Conservation (phyloP, 768 basidiomycete species). For the Leucosporidium creatinivorum region DNA sequence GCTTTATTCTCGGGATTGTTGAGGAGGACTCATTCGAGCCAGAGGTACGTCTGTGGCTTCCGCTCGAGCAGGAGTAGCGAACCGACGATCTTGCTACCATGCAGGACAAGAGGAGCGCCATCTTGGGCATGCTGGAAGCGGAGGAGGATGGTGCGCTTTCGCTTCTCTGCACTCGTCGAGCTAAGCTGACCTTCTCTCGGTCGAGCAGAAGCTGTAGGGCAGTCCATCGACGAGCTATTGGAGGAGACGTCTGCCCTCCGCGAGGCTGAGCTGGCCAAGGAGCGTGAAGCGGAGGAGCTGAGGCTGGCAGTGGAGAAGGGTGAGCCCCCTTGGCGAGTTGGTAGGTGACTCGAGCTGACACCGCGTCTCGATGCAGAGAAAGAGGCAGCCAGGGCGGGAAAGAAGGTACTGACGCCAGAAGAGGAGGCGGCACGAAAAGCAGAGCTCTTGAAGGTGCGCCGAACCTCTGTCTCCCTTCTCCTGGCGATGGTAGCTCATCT, state of each 20-base stretch:
- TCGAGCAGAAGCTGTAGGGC: constrained; percentile 7
- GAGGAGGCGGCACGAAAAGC: constrained; percentile 21
- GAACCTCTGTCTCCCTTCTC: background rate
- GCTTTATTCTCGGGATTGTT: constrained; percentile 13
- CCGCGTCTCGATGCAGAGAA: background rate
- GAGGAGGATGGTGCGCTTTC: constrained; percentile 24
- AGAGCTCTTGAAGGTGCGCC: constrained; percentile 12
- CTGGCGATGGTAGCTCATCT: too few relatives aligned
- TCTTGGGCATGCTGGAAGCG: constrained; percentile 23
- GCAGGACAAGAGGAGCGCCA: constrained; percentile 29
- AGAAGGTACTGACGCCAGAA: constrained; percentile 18
- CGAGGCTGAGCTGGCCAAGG: background rate
- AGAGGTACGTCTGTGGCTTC: constrained; percentile 6
- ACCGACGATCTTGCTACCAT: too few relatives aligned
- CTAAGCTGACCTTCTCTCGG: background rate
- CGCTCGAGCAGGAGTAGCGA: background rate
- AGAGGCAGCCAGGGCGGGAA: background rate
- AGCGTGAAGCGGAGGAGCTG: constrained; percentile 8
- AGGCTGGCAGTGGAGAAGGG: constrained; percentile 3
- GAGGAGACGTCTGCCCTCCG: constrained; percentile 10
- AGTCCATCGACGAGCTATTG: constrained; percentile 4
- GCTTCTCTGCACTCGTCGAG: background rate
- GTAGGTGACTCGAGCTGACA: background rate
- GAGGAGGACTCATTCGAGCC: constrained; percentile 24
- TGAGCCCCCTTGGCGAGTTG: background rate